Percentiles rank a stretch among this genome's conserved stretches.
Evolutionary conservation across 23 red algal genomes (phyloP).

Genomic region (Gracilaria domingensis): DNA sequence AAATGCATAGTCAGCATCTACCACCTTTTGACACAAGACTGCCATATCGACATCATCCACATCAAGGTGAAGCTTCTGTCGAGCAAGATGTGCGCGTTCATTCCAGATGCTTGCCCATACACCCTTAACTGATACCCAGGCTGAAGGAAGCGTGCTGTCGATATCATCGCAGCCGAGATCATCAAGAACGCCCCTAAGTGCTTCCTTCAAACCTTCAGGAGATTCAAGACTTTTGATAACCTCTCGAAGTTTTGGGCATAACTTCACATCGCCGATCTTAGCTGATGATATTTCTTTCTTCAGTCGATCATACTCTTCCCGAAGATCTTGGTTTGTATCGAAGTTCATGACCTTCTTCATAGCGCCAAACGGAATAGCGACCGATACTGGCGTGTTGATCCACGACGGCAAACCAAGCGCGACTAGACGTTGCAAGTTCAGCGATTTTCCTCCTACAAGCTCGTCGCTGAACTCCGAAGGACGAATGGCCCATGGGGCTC

Average conservation of each 20-base stretch:
- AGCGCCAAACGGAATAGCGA: constrained; percentile 83
- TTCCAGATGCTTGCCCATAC: constrained; percentile 97
- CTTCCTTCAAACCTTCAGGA: constrained; percentile 75
- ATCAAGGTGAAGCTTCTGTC: constrained; percentile 77
- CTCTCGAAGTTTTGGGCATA: constrained; percentile 75
- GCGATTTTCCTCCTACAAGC: constrained; percentile 87
- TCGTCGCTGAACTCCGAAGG: constrained; percentile 74
- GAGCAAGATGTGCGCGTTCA: constrained; percentile 91
- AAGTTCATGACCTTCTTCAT: constrained; percentile 85
- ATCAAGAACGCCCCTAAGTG: constrained; percentile 82
- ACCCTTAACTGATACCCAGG: constrained; percentile 85
- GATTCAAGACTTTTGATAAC: constrained; percentile 71
- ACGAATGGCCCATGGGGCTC: constrained; percentile 83
- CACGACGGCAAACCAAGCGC: constrained; percentile 84
- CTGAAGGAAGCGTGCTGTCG: constrained; percentile 46
- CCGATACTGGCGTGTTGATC: constrained; percentile 84
- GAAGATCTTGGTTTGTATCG: constrained; percentile 57
- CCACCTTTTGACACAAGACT: constrained; percentile 87
- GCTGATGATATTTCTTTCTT: constrained; percentile 50
- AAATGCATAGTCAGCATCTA: constrained; percentile 95
- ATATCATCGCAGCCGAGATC: constrained; percentile 77
- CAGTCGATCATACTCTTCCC: constrained; percentile 73
- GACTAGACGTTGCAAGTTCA: constrained; percentile 78
- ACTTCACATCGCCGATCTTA: constrained; percentile 65
- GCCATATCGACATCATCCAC: constrained; percentile 94